These are phyloP conservation scores for Amorphotheca resinae DNA, from an alignment of 495 filamentous ascomycete genomes.

Conservation along the genomic window DNA sequence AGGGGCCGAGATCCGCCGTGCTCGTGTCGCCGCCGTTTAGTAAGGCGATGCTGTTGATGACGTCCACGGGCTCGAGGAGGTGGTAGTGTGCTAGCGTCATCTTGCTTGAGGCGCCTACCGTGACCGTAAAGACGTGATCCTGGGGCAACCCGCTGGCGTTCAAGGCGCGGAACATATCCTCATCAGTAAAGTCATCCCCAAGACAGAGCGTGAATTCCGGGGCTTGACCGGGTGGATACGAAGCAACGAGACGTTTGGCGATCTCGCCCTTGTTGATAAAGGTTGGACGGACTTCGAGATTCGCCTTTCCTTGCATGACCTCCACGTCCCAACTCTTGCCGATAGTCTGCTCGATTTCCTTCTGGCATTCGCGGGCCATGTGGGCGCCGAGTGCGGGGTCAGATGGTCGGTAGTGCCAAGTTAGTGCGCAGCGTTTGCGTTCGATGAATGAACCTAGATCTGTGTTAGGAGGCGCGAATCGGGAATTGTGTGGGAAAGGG, in stretches of 20 bases:
- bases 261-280: conserved; percentile 97
- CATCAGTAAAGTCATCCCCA: conserved; percentile 94
- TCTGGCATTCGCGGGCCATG: conserved; percentile 63
- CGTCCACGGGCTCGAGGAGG: conserved; percentile 73
- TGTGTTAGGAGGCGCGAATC: conserved; percentile 17
- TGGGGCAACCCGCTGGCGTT: conserved; percentile 41
- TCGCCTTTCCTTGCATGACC: conserved; percentile 91
- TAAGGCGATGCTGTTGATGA: conserved; percentile 64
- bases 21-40: conserved; percentile 35
- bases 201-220: conserved; percentile 78
- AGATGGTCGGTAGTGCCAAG: conserved; percentile 91
- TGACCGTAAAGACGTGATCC: conserved; percentile 69
- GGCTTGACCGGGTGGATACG: conserved; percentile 37
- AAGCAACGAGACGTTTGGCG: conserved; percentile 59
- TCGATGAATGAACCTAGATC: conserved; percentile 70
- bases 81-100: conserved; percentile 80
- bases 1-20: conserved; percentile 13
- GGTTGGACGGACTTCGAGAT: conserved; percentile 88
- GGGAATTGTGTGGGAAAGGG: not conserved
- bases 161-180: conserved; percentile 71
- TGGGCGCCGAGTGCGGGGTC: conserved; percentile 71
- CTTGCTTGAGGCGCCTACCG: conserved; percentile 77
- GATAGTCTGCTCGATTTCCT: conserved; percentile 61
- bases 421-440: conserved; percentile 79
- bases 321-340: conserved; percentile 73